These are phyloP conservation scores for Candida tibetensis DNA, from an alignment of 805 yeast genomes.

Conservation along the genomic window DNA sequence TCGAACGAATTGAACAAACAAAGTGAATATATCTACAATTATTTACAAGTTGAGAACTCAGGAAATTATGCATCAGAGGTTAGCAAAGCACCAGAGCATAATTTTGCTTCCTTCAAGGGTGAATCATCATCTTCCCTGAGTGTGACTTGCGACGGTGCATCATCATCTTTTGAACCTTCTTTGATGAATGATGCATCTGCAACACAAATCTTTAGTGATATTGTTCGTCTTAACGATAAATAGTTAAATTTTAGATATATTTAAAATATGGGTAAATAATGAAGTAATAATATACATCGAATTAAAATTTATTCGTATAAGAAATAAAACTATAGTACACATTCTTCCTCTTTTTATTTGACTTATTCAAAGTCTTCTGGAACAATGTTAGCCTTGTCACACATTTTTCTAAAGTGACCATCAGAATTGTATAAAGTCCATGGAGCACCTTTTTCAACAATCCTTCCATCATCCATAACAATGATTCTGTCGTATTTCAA, in stretches of 20 bases:
- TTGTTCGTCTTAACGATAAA: slow-evolving; percentile 1
- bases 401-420: slow-evolving; percentile 33
- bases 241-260: background rate
- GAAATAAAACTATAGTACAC: no score
- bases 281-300: slow-evolving; percentile 2
- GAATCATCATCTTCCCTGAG: background rate
- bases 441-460: slow-evolving; percentile 36
- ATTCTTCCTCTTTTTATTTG: no score
- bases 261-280: background rate
- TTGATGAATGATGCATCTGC: slow-evolving; percentile 21
- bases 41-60: slow-evolving; percentile 11
- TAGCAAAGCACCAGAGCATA: background rate
- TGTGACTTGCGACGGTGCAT: slow-evolving; percentile 3
- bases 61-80: slow-evolving; percentile 12
- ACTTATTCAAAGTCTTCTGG: slow-evolving; percentile 23
- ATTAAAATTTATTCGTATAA: background rate
- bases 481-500: slow-evolving; percentile 34
- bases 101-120: background rate
- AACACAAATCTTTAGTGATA: slow-evolving; percentile 20
- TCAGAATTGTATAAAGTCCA: slow-evolving; percentile 26
- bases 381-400: slow-evolving; percentile 35
- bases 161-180: slow-evolving; percentile 9
- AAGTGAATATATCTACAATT: slow-evolving; percentile 14
- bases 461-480: slow-evolving; percentile 33
- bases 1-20: slow-evolving; percentile 3